These are phyloP conservation scores for Fraxinus excelsior DNA, from an alignment of 257 asterid species.

Conservation along the genomic window DNA sequence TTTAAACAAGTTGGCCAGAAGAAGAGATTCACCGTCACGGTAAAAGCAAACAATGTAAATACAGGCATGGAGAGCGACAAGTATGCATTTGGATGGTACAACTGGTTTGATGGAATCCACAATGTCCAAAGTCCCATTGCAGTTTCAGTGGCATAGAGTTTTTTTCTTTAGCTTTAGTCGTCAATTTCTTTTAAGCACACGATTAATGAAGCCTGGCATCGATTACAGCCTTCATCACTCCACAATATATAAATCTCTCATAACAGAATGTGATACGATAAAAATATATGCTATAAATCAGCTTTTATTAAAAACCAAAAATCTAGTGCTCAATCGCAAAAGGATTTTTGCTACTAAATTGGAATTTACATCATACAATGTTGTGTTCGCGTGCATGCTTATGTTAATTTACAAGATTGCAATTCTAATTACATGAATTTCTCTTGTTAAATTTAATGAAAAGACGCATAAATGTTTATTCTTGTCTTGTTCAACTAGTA, in stretches of 20 bases:
- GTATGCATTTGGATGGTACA: constrained; percentile 62
- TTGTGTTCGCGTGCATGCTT: no score
- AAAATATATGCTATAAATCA: not conserved
- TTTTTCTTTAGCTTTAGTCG: not conserved
- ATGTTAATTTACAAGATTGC: no score
- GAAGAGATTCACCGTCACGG: constrained; percentile 60
- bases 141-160: constrained; percentile 38
- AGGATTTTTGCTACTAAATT: no score
- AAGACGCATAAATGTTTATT: no score
- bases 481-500: no score
- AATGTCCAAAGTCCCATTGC: constrained; percentile 57
- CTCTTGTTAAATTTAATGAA: no score
- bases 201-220: not conserved
- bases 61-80: constrained; percentile 32
- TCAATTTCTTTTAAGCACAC: not conserved
- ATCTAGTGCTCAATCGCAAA: no score
- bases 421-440: no score
- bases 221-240: not conserved
- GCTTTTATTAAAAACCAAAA: not conserved
- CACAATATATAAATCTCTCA: not conserved
- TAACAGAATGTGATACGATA: not conserved
- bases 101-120: constrained; percentile 61
- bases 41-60: constrained; percentile 34
- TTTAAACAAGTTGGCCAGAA: constrained; percentile 53
- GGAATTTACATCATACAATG: no score